Evolutionary conservation across 306 rosid species (phyloP).

Genomic region (Sechiopsis laciniata): DNA sequence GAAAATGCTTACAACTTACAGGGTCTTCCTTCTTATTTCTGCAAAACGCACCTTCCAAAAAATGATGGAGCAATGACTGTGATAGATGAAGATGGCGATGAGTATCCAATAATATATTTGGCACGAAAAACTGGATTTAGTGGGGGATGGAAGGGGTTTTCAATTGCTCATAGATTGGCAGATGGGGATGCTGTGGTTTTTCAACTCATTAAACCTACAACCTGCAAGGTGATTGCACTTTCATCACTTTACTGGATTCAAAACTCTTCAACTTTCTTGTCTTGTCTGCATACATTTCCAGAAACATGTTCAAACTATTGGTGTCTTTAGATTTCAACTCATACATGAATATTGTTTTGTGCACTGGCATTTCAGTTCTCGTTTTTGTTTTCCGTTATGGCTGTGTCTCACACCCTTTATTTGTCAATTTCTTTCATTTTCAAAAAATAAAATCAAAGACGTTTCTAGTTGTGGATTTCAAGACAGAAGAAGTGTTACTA

Average conservation of each 20-base stretch:
- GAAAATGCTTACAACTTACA: conserved; percentile 19
- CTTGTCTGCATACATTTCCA: background rate
- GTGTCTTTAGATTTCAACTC: background rate
- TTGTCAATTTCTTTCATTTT: background rate
- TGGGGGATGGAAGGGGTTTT: conserved; percentile 77
- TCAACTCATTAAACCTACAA: conserved; percentile 44
- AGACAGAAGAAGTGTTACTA: background rate
- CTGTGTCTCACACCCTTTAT: background rate
- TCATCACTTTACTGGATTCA: conserved; percentile 21
- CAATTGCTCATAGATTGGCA: conserved; percentile 63
- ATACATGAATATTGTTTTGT: background rate
- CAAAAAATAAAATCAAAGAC: background rate
- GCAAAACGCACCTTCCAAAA: conserved; percentile 44
- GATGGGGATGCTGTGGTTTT: conserved; percentile 78
- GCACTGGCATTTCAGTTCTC: background rate
- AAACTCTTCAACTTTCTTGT: background rate
- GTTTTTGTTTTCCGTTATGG: background rate
- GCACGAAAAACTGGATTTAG: conserved; percentile 52
- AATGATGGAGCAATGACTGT: conserved; percentile 37
- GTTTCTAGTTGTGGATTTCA: background rate
- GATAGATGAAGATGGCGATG: conserved; percentile 57
- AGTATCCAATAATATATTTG: conserved; percentile 48
- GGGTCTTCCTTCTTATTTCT: conserved; percentile 62
- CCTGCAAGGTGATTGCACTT: conserved; percentile 58
- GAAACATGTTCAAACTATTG: background rate